Conservation (phyloP, 768 basidiomycete genomes). For the Boletus subcaerulescens region DNA sequence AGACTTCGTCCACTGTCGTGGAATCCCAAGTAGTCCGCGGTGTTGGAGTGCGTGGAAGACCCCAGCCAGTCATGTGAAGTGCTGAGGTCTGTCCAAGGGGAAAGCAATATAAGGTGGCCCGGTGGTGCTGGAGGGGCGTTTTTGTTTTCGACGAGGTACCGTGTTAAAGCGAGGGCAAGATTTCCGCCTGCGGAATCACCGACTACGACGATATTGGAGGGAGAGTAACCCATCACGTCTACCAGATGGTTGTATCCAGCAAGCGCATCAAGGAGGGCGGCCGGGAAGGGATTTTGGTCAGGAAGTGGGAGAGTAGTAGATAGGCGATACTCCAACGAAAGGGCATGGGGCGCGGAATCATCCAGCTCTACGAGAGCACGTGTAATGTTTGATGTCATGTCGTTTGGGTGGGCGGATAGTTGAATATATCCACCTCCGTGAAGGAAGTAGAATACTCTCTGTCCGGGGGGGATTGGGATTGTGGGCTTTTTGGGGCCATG, state of each 20-base stretch:
- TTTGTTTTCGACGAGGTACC: conserved; percentile 56
- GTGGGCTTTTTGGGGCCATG: conserved; percentile 35
- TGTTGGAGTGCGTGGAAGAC: conserved; percentile 38
- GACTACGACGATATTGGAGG: conserved; percentile 58
- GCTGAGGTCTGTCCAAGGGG: conserved; percentile 53
- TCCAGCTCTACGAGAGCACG: conserved; percentile 47
- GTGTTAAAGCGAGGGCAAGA: conserved; percentile 59
- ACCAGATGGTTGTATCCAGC: conserved; percentile 74
- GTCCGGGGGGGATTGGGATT: conserved; percentile 40
- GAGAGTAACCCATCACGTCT: conserved; percentile 50
- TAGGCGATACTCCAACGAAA: conserved; percentile 73
- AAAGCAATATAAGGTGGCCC: conserved; percentile 49
- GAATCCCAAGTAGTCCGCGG: conserved; percentile 26
- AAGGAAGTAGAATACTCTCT: conserved; percentile 58
- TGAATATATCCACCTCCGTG: conserved; percentile 61
- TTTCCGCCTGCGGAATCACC: conserved; percentile 83
- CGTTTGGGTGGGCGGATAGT: conserved; percentile 56
- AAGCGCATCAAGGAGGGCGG: conserved; percentile 70
- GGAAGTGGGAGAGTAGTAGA: conserved; percentile 43
- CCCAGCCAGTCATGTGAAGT: conserved; percentile 37
- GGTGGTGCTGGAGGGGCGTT: conserved; percentile 40
- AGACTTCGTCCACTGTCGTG: conserved; percentile 8
- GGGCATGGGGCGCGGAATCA: conserved; percentile 43
- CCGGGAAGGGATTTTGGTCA: conserved; percentile 62
- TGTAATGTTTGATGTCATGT: conserved; percentile 43